These are phyloP conservation scores for Glaciozyma antarctica DNA, from an alignment of 768 basidiomycete species.

Conservation along the genomic window DNA sequence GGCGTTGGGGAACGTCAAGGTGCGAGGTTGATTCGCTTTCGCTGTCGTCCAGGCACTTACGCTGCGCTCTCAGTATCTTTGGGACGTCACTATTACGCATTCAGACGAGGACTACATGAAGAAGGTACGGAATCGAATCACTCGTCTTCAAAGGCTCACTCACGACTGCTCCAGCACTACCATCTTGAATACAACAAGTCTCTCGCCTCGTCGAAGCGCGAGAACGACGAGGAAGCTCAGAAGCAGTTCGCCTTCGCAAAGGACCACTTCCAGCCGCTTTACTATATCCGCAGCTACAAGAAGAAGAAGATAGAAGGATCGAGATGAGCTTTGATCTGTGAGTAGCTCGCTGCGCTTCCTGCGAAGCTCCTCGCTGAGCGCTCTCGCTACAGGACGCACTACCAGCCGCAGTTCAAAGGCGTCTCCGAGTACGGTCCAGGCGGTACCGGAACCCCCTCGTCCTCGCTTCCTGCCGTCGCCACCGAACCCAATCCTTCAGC, in stretches of 20 bases:
- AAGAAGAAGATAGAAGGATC: constrained; percentile 45
- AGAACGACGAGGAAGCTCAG: constrained; percentile 36
- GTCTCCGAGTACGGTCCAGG: constrained; percentile 5
- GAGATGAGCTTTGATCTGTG: constrained; percentile 47
- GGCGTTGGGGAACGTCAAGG: constrained; percentile 2
- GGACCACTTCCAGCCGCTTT: constrained; percentile 45
- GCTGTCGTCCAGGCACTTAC: not conserved
- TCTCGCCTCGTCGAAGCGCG: constrained; percentile 33
- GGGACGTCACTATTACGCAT: not conserved
- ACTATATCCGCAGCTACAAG: constrained; percentile 46
- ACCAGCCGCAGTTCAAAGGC: constrained; percentile 2
- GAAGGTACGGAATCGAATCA: not conserved
- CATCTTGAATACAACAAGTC: not conserved
- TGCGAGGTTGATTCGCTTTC: not conserved
- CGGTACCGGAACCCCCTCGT: not conserved
- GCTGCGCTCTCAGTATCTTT: not conserved
- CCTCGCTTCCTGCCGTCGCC: not conserved
- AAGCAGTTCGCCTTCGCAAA: constrained; percentile 40
- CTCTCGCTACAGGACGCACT: constrained; percentile 27
- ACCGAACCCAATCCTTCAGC: not conserved
- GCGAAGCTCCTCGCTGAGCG: not conserved
- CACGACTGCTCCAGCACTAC: not conserved
- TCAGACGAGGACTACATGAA: constrained; percentile 1
- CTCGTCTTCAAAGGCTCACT: not conserved
- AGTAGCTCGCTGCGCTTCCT: not conserved